Conservation (phyloP, 2,329 filamentous ascomycete species). For the Lachnellula arida region DNA sequence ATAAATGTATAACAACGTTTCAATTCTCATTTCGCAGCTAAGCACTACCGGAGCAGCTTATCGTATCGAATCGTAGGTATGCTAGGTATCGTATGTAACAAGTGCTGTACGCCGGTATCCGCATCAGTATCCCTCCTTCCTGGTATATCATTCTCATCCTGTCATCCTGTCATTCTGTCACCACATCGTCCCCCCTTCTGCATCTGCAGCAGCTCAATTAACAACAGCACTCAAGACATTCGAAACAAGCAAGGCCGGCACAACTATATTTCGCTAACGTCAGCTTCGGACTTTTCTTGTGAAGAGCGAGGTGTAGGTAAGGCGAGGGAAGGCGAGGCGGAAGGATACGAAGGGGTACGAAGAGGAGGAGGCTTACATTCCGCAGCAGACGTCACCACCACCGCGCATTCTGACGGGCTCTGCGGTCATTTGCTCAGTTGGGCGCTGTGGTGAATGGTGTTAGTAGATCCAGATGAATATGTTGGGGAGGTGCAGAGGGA, state of each 20-base stretch:
- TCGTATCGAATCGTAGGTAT: too few species aligned
- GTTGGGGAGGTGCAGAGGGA: constrained; percentile 30
- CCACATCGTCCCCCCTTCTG: not conserved
- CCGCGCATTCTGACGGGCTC: constrained; percentile 27
- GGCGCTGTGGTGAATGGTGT: constrained; percentile 8
- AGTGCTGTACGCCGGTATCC: too few species aligned
- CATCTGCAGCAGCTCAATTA: constrained; percentile 13
- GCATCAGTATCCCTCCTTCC: too few species aligned
- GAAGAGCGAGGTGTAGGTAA: not conserved
- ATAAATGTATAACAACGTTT: too few species aligned
- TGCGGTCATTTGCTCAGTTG: constrained; percentile 27
- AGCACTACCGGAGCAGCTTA: too few species aligned
- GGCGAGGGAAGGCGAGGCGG: not conserved
- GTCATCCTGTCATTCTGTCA: not conserved
- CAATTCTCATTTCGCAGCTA: too few species aligned
- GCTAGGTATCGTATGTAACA: too few species aligned
- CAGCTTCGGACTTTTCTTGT: not conserved
- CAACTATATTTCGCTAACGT: constrained; percentile 16
- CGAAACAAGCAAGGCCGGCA: constrained; percentile 29
- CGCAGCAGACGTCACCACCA: constrained; percentile 26
- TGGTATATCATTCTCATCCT: too few species aligned
- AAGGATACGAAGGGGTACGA: not conserved
- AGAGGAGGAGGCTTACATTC: constrained; percentile 20
- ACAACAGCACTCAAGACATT: constrained; percentile 30
- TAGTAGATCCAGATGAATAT: not conserved